Conservation (phyloP, 345 rosid genomes). For the Crucihimalaya himalaica region DNA sequence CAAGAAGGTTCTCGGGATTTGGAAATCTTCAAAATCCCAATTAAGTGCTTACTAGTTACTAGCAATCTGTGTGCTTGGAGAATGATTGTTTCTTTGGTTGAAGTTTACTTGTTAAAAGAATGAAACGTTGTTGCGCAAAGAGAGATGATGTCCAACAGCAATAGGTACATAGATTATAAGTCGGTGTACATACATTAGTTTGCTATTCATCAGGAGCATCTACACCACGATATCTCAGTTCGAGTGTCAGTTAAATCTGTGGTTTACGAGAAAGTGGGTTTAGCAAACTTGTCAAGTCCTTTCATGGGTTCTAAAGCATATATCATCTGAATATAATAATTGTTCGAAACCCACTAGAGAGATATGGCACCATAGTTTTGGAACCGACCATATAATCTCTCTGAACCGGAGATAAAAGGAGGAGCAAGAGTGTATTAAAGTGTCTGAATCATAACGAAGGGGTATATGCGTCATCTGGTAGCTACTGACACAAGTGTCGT, state of each 20-base stretch:
- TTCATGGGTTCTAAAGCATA: neutral
- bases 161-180: neutral
- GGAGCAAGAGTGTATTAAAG: neutral
- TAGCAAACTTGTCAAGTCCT: neutral
- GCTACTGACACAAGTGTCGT: neutral
- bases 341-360: neutral
- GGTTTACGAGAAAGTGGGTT: no score
- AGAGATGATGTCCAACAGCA: neutral
- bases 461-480: conserved; percentile 21
- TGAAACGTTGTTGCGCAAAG: neutral
- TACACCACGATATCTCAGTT: neutral
- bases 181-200: neutral
- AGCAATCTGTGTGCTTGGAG: neutral
- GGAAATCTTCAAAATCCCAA: neutral
- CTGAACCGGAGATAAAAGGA: neutral
- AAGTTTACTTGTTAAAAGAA: neutral
- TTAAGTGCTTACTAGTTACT: no score
- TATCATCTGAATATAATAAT: neutral
- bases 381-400: neutral
- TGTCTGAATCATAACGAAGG: neutral
- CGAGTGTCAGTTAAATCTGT: neutral
- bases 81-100: neutral
- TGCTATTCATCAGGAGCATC: neutral
- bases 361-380: neutral
- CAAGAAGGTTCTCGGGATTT: neutral